A percentile compares a stretch with the other conserved stretches of the same genome.
phyloP scores from a whole-genome alignment of 2,329 filamentous ascomycete genomes.

The Tolypocladium ovalisporum region DNA sequence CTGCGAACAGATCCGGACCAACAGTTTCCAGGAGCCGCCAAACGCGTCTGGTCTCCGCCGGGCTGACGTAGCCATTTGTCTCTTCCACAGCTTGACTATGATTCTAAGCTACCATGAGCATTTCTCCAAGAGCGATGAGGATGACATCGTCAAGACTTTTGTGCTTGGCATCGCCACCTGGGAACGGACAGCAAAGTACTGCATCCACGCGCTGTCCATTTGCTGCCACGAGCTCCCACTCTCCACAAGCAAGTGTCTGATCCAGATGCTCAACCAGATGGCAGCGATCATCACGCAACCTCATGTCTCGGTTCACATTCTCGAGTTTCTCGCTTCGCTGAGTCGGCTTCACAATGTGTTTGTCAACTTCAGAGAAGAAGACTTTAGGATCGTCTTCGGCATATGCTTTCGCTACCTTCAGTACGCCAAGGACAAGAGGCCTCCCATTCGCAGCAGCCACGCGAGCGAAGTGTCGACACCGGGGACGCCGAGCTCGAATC shows the following conservation, averaged over 20 bases:
- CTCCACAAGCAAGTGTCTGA: slow-evolving; percentile 75
- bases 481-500: slow-evolving; percentile 7
- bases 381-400: slow-evolving; percentile 88
- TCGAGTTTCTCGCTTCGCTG: slow-evolving; percentile 88
- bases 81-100: slow-evolving; percentile 79
- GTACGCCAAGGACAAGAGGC: slow-evolving; percentile 63
- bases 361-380: slow-evolving; percentile 80
- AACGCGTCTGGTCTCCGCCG: slow-evolving; percentile 68
- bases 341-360: slow-evolving; percentile 77
- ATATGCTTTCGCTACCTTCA: slow-evolving; percentile 92
- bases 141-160: slow-evolving; percentile 81
- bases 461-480: slow-evolving; percentile 29
- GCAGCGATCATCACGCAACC: slow-evolving; percentile 91
- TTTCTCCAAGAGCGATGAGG: slow-evolving; percentile 75
- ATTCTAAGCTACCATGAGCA: slow-evolving; percentile 83
- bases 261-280: slow-evolving; percentile 85
- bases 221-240: slow-evolving; percentile 90
- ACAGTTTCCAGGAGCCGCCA: slow-evolving; percentile 73
- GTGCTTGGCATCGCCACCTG: slow-evolving; percentile 73
- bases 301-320: slow-evolving; percentile 82
- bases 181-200: slow-evolving; percentile 81
- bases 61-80: slow-evolving; percentile 77
- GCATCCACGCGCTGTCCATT: slow-evolving; percentile 88
- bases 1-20: slow-evolving; percentile 72
- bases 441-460: slow-evolving; percentile 35